Evolutionary conservation across 2,329 filamentous ascomycete genomes (phyloP).

Genomic region (Zasmidium angulare): DNA sequence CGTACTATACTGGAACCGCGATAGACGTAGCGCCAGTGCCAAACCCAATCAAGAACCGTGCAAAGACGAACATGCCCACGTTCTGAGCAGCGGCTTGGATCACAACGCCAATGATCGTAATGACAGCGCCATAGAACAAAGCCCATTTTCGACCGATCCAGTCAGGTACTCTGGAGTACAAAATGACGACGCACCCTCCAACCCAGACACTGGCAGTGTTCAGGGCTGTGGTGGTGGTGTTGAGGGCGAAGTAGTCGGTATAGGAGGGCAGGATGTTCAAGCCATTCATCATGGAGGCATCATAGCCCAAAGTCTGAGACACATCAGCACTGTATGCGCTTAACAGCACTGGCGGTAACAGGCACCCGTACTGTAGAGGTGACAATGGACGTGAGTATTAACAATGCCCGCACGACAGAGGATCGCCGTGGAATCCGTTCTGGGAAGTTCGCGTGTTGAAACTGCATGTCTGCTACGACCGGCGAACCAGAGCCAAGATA

Average conservation of each 20-base stretch:
- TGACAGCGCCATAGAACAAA: slow-evolving; percentile 44
- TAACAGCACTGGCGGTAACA: too few relatives aligned
- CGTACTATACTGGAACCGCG: slow-evolving; percentile 5
- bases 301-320: slow-evolving; percentile 1
- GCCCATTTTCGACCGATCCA: slow-evolving; percentile 44
- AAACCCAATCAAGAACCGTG: slow-evolving; percentile 36
- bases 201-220: slow-evolving; percentile 4
- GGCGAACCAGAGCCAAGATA: too few relatives aligned
- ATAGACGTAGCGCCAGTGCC: slow-evolving; percentile 16
- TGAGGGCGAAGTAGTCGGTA: slow-evolving; percentile 2
- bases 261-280: slow-evolving; percentile 6
- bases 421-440: slow-evolving; percentile 2
- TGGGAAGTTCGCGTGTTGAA: background rate
- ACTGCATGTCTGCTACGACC: background rate
- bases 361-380: slow-evolving; percentile 1
- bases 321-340: background rate
- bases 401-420: background rate
- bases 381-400: slow-evolving; percentile 3
- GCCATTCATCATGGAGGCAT: slow-evolving; percentile 1
- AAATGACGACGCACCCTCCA: background rate
- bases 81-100: slow-evolving; percentile 40
- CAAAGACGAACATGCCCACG: slow-evolving; percentile 43
- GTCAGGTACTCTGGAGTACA: slow-evolving; percentile 2
- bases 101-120: slow-evolving; percentile 45
- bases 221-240: slow-evolving; percentile 2